Evolutionary conservation across 2,329 filamentous ascomycete species (phyloP), one percentile per base, ranked within the genome.

Genomic region (Leptographium wingfieldii): DNA sequence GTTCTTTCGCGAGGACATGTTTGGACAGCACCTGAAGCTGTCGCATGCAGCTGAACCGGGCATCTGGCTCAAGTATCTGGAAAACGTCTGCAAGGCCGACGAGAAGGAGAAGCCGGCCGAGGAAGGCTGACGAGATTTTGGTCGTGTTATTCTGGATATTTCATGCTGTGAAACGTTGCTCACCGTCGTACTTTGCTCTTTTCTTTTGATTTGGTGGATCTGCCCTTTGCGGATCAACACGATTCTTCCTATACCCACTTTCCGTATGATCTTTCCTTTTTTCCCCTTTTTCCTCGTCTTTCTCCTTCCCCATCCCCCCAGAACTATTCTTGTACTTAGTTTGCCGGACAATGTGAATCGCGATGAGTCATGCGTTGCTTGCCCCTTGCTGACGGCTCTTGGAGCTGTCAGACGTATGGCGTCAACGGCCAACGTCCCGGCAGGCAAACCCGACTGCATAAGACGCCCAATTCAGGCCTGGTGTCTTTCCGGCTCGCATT

Each of bases 1-100:
- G 43, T 65, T 65, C 31, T 65, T 58, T 48, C 60, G 64, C 40
- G 63, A 65, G 12, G 64, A 65, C 58, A 64, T 65, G 63, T 65
- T 65, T 59, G 61, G 64, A 0, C 64, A 65, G 61, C 64, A 65
- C 51, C 57, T 65, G 9, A 65, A 65, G 52, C 48, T 64, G 14
- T 64, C 63, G 1, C 64, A 65, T 55, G 64, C 63, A 0, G 64
- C 64, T 10, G 64, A 65, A 43, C 56, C 64, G 7, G 64, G 64
- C 7, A 55, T 64, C 5, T 65, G 64, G 64, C 63, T 65, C 58
- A 65, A 65, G 61, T 63, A 56, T n/a, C 52, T 65, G 11, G 64
- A 63, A 16, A 65, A 64, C 31, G 55, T 55, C 2, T 65, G 63
- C 61, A 65, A 65, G 58, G 58, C 56, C 2, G 60, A 61, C 3